Base-by-base conservation (phyloP, 2,329 filamentous ascomycete genomes). In the Stachybotrys elegans region DNA sequence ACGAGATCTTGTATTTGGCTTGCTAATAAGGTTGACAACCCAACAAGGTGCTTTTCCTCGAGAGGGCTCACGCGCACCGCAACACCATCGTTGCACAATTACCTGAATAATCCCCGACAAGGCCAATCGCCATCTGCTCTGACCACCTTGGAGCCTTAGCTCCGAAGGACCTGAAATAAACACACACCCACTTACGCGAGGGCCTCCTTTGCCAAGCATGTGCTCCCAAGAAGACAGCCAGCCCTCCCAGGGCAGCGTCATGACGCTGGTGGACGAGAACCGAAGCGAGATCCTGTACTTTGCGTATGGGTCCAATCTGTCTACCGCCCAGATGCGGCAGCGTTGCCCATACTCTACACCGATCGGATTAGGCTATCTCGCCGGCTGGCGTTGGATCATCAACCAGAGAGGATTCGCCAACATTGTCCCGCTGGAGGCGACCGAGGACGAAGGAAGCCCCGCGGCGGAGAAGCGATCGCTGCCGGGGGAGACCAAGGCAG, bases 271-370 rank as follows among this genome's bases (percentile, higher is more conserved):
- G 44, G 59, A 61, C 23, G 61, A 65, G 29, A 55, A 60, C 43
- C 53, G 57, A 12, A 57, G 57, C 40, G 65, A 67, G 48, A 53
- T 66, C 41, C 61, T 80, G 50, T 86, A 86, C 69, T 86, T 88
- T 57, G 84, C 78, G 54, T 88, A 84, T 62, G 84, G 84, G 49
- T 82, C 76, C 58, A 88, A 88, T 60, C 73, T 88, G 46, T 85
- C 81, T 59, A 72, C 73, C 1, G 62, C 71, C 22, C 83, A 87
- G 62, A 88, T 88, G 84, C 53, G 53, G 4, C 52, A 59, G 37
- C 80, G 83, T 42, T 88, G 84, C 57, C 82, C 79, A 43, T 60
- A 57, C 13, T 78, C 79, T 3, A 64, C 58, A 12, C 77, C 78
- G 43, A 58, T 79, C 6, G 80, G 79, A 35, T 65, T 85, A 41